Base-by-base conservation (phyloP, 2,329 filamentous ascomycete species). In the Botryotinia globosa region DNA sequence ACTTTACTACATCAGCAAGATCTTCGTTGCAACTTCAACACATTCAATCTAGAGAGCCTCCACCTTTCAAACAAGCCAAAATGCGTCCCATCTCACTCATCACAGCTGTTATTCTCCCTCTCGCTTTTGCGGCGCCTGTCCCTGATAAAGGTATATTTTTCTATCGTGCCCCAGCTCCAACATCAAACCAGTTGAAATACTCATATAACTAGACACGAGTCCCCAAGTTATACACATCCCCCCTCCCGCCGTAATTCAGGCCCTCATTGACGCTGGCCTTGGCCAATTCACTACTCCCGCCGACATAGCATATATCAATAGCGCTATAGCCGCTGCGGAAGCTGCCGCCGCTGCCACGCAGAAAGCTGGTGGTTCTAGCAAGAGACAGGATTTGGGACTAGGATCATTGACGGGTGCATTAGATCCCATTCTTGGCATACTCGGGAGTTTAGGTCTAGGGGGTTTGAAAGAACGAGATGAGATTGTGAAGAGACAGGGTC, bases 41-140 rank as follows among this genome's bases (percentile, higher is more conserved):
- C 3, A 42, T 48, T 56, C 37, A 9, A 7, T 25, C 29, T 8
- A 2, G 3, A 56, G 4, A 29, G 16, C 14, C 5, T 63, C 29
- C 4, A 6, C 7, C 1, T 18, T 18, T 42, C 12, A 54, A 39
- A 1, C 18, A 16, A 42, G 10, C 4, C 12, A 69, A 69, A 45
- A 71, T 71, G 69, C 69, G 29, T 45, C 22, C 37, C 8, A 58
- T 65, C 22, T 42, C 61, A 32, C n/a, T 71, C 37, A 34, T 71
- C 45, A 20, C 61, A 14, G 37, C 61, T 32, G 3, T 18, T 7
- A 48, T 66, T 22, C 37, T 71, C 6, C 69, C 69, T 14, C 61
- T 71, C n/a, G 8, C n/a, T 32, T 61, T 71, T 44, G 45, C 69
- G 16, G 61, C 69, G 10, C 69, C 69, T 10, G n/a, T 71, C 4